Base-by-base conservation (phyloP, 2,329 filamentous ascomycete species). In the Cladosporium halotolerans region DNA sequence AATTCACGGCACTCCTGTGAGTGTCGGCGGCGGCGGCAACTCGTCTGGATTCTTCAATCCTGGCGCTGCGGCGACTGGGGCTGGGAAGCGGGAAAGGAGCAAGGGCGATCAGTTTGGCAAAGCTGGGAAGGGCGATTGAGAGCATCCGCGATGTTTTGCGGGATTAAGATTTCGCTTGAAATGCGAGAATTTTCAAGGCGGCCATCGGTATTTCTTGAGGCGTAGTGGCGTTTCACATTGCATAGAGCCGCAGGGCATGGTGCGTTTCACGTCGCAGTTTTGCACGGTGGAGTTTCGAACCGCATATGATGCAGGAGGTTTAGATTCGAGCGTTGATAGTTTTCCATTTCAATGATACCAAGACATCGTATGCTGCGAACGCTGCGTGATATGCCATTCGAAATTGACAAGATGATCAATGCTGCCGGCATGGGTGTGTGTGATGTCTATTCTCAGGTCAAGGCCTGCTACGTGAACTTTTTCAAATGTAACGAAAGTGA, bases 111-210 rank as follows among this genome's bases (percentile, higher is more conserved):
- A 54, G 40, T 46, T 45, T 45, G 57, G 57, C 14, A 68, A 67
- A 58, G 61, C 60, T 50, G 55, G 59, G 31, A 69, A 68, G 56
- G 60, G 59, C 34, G 66, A 69, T 59, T 68, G 60, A 66, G 19
- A 16, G 40, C 16, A 9, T n/a, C 9, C 6, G 4, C n/a, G 34
- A 38, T 8, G 4, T 38, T 11, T 11, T 38, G 34, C 11, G 10
- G 10, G 6, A 38, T 11, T 8, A 11, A 38, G 9, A 11, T 5
- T 28, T 28, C 5, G 7, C 23, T 28, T 38, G 9, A 14, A 11
- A 8, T 11, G 34, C 5, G 4, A 9, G 2, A 9, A 13, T 38
- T 6, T 5, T 38, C 34, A 9, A 38, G 34, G 34, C 9, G 34
- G 34, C 5, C 34, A 14, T 38, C 6, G 1, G 1, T 9, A 38